phyloP scores from a whole-genome alignment of 495 filamentous ascomycete genomes.

The Tuber melanosporum region DNA sequence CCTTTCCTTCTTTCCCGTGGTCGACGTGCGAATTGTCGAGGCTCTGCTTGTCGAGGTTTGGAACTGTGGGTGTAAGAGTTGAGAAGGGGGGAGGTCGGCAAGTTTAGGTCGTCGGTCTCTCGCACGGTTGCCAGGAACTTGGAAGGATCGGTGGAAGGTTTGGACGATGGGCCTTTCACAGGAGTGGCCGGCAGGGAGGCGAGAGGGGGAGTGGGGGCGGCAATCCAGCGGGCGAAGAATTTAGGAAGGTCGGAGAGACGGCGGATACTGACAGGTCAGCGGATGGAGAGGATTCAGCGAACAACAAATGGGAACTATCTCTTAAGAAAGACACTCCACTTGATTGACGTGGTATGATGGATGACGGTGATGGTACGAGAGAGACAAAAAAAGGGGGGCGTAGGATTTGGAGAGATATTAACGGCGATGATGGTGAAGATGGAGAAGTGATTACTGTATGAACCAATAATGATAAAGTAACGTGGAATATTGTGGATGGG shows the following conservation, averaged over 20 bases:
- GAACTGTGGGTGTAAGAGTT: constrained; percentile 5
- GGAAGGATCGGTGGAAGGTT: constrained; percentile 15
- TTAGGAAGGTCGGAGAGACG: constrained; percentile 34
- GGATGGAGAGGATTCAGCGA: constrained; percentile 9
- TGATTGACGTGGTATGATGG: constrained; percentile 7
- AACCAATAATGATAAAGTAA: not conserved
- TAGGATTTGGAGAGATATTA: constrained; percentile 15
- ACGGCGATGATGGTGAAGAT: constrained; percentile 11
- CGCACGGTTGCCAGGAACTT: constrained; percentile 12
- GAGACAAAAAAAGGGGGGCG: constrained; percentile 18
- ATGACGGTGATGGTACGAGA: constrained; percentile 14
- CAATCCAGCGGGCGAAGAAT: constrained; percentile 29
- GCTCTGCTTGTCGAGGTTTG: constrained; percentile 1
- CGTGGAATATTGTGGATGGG: not conserved
- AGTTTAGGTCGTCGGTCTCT: constrained; percentile 17
- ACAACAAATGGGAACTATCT: constrained; percentile 8
- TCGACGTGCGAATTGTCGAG: constrained; percentile 7
- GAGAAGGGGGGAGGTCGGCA: not conserved
- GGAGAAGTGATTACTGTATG: constrained; percentile 12
- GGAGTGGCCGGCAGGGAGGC: constrained; percentile 11
- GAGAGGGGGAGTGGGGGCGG: constrained; percentile 33
- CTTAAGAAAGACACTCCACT: constrained; percentile 14
- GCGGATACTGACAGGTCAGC: constrained; percentile 26
- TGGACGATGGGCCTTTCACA: constrained; percentile 24
- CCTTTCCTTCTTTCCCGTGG: constrained; percentile 8